phyloP scores from a whole-genome alignment of 176 grass and related monocot genomes.

The Triticum urartu region DNA sequence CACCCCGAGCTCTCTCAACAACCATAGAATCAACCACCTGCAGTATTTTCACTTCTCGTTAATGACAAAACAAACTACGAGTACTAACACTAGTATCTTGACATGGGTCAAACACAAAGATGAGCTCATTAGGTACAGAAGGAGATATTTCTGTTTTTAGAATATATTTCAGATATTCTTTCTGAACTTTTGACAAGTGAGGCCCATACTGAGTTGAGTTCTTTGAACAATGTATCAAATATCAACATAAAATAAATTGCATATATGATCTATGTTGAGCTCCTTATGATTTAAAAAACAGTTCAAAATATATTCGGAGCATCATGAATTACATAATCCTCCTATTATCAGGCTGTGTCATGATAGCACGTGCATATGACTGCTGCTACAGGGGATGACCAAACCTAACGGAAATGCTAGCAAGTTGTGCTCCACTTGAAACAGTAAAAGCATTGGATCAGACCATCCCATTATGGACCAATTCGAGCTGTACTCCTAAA shows the following conservation, averaged over 20 bases:
- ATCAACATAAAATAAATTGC: not conserved
- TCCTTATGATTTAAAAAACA: slow-evolving; percentile 2
- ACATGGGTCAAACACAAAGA: slow-evolving; percentile 7
- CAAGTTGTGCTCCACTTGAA: not conserved
- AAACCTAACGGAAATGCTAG: not conserved
- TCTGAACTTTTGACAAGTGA: not conserved
- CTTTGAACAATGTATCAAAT: not conserved
- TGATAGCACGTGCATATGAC: not conserved
- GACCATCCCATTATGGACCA: not conserved
- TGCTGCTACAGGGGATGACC: not conserved
- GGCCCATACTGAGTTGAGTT: not conserved
- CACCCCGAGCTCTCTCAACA: slow-evolving; percentile 95
- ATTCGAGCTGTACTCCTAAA: not conserved
- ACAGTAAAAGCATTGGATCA: not conserved
- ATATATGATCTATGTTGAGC: not conserved
- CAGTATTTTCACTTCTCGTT: slow-evolving; percentile 2
- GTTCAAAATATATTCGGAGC: not conserved
- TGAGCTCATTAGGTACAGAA: not conserved
- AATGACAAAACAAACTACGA: slow-evolving; percentile 27
- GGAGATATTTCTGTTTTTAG: not conserved
- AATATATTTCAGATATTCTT: not conserved
- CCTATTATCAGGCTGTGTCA: not conserved
- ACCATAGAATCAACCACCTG: slow-evolving; percentile 99
- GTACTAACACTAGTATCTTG: not conserved
- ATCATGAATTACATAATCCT: not conserved